A percentile compares a stretch with the other conserved stretches of the same genome.
phyloP scores from a whole-genome alignment of 805 yeast genomes.

The Komagataella kurtzmanii region DNA sequence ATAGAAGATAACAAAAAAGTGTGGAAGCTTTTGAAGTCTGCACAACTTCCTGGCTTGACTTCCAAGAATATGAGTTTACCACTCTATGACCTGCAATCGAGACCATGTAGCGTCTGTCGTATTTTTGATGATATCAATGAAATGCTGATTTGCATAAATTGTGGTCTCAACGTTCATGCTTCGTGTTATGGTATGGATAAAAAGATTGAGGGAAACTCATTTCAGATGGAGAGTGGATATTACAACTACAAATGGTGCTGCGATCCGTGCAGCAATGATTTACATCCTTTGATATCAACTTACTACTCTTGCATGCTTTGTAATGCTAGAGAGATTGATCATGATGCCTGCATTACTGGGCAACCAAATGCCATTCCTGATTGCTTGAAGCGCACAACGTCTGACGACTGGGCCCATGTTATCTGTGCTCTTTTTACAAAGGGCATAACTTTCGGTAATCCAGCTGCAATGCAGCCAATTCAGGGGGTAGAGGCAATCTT shows the following conservation, averaged over 20 bases:
- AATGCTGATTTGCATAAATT: conserved; percentile 42
- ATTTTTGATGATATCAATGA: conserved; percentile 21
- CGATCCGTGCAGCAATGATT: conserved; percentile 63
- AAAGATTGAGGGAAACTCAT: conserved; percentile 5
- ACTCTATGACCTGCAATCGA: conserved; percentile 12
- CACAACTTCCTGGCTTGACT: neutral
- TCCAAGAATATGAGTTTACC: neutral
- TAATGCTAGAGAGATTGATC: conserved; percentile 33
- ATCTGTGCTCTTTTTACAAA: conserved; percentile 51
- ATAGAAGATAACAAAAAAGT: neutral
- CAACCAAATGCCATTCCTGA: conserved; percentile 34
- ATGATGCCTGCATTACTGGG: conserved; percentile 30
- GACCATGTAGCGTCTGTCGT: conserved; percentile 49
- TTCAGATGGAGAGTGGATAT: conserved; percentile 3
- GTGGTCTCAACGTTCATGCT: conserved; percentile 61
- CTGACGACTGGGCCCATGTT: conserved; percentile 69
- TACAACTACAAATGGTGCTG: conserved; percentile 50
- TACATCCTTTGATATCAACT: conserved; percentile 43
- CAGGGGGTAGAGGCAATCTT: conserved; percentile 20
- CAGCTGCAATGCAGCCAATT: conserved; percentile 31
- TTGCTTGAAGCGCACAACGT: conserved; percentile 52
- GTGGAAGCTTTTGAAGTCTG: neutral
- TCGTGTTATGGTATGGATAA: conserved; percentile 47
- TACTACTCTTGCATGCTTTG: conserved; percentile 60
- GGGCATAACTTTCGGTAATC: conserved; percentile 27